Conservation (phyloP, 441 rosid genomes). For the Gossypium trilobum region DNA sequence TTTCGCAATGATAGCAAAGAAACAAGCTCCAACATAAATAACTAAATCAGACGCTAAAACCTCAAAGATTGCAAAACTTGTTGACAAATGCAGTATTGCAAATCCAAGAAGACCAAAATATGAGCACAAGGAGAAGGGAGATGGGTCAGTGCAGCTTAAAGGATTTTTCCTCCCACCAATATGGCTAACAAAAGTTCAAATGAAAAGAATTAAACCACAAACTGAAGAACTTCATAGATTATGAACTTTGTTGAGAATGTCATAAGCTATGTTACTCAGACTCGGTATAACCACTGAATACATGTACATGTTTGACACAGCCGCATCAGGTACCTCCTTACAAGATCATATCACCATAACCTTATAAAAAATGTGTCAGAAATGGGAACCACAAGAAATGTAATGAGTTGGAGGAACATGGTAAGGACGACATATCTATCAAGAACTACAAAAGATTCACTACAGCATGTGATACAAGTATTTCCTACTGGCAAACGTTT, state of each 20-base stretch:
- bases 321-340: neutral
- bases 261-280: neutral
- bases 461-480: neutral
- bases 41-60: neutral
- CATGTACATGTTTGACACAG: neutral
- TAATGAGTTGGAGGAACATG: neutral
- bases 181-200: neutral
- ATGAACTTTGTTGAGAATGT: neutral
- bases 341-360: neutral
- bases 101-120: neutral
- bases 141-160: neutral
- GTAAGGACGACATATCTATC: neutral
- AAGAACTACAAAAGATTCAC: neutral
- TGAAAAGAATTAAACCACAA: neutral
- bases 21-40: neutral
- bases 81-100: neutral
- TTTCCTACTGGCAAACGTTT: neutral
- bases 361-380: neutral
- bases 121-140: neutral
- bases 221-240: neutral
- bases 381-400: neutral
- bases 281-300: neutral
- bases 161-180: neutral
- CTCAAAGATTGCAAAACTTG: neutral
- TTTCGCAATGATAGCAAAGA: neutral